Percentiles rank a stretch among this genome's conserved stretches.
These are phyloP conservation scores for Lablab purpureus DNA, from an alignment of 306 rosid species.

Conservation along the genomic window DNA sequence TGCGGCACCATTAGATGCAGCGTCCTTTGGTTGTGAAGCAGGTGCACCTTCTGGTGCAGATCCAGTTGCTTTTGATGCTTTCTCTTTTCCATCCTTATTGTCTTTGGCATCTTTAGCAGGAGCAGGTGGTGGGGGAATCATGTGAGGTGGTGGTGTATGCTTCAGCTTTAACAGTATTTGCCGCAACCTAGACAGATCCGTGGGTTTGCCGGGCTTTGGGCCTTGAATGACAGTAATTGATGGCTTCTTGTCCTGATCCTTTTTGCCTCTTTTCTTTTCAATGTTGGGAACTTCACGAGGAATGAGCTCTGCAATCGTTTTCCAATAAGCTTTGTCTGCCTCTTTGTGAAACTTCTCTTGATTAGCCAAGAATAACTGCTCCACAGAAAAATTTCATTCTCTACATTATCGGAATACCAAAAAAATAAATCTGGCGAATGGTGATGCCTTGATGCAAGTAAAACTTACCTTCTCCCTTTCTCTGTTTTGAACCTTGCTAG, in stretches of 20 bases:
- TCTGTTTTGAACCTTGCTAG: conserved; percentile 83
- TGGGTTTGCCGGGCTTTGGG: conserved; percentile 98
- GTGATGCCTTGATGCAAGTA: conserved; percentile 23
- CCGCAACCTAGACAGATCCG: conserved; percentile 92
- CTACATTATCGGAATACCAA: conserved; percentile 23
- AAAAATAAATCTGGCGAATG: background rate
- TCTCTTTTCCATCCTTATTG: conserved; percentile 67
- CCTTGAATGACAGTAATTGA: conserved; percentile 90
- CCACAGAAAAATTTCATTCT: conserved; percentile 34
- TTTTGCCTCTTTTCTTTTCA: conserved; percentile 94
- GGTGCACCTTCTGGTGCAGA: conserved; percentile 63
- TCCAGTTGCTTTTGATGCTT: conserved; percentile 63
- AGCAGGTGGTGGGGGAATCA: conserved; percentile 95
- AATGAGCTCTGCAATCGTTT: conserved; percentile 91
- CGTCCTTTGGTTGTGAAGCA: conserved; percentile 62
- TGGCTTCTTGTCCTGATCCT: conserved; percentile 96
- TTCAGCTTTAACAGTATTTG: conserved; percentile 91
- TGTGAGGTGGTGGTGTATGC: conserved; percentile 98
- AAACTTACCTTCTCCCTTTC: conserved; percentile 89
- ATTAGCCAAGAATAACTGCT: conserved; percentile 73
- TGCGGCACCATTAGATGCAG: conserved; percentile 63
- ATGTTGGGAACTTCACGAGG: conserved; percentile 95
- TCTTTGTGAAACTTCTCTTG: conserved; percentile 98
- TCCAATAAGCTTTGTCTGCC: conserved; percentile 98
- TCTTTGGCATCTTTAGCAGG: conserved; percentile 76